Conservation (phyloP, 2,329 filamentous ascomycete genomes). For the Fusarium nodosum region DNA sequence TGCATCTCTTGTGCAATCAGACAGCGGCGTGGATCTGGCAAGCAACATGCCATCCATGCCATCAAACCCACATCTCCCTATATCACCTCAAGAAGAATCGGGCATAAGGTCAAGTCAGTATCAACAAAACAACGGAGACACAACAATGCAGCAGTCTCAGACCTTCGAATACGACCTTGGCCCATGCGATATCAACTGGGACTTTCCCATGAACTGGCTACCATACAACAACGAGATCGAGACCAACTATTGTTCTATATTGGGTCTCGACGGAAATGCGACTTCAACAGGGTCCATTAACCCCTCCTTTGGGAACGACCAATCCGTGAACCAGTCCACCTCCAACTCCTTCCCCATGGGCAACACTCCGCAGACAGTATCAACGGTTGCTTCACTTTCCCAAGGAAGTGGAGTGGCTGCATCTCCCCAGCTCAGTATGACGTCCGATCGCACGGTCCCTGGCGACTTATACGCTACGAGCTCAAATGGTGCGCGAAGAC, state of each 20-base stretch:
- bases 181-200: slow-evolving; percentile 27
- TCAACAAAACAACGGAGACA: neutral
- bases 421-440: slow-evolving; percentile 14
- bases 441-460: slow-evolving; percentile 3
- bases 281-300: neutral
- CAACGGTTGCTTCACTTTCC: slow-evolving; percentile 1
- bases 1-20: neutral
- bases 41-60: neutral
- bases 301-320: neutral
- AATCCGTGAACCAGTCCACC: neutral
- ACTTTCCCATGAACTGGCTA: slow-evolving; percentile 48
- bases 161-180: slow-evolving; percentile 13
- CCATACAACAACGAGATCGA: slow-evolving; percentile 42
- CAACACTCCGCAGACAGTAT: neutral
- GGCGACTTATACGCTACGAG: slow-evolving; percentile 41
- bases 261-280: neutral
- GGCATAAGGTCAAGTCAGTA: neutral
- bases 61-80: neutral
- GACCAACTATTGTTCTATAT: slow-evolving; percentile 43
- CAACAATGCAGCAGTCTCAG: neutral
- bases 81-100: slow-evolving; percentile 1
- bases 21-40: neutral
- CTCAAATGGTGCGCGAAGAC: slow-evolving; percentile 35
- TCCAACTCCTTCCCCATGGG: neutral
- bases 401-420: slow-evolving; percentile 8